Conservation (phyloP, 257 asterid species). For the Solanum appendiculatum region DNA sequence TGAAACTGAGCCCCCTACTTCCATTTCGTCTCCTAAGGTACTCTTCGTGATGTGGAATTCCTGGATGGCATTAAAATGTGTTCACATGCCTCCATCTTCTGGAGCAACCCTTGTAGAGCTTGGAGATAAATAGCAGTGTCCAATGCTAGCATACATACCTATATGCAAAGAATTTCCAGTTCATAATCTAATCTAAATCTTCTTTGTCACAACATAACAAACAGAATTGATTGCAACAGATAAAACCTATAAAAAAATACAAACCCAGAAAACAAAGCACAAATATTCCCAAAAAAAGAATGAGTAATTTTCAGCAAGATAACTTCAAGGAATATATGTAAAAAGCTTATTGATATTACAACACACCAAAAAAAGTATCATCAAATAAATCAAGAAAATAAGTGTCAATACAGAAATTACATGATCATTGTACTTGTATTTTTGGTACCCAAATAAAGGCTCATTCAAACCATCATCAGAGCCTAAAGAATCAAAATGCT, state of each 20-base stretch:
- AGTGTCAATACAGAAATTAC: neutral
- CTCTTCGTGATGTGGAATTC: neutral
- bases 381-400: neutral
- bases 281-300: neutral
- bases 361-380: neutral
- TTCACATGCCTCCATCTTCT: neutral
- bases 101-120: neutral
- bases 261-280: neutral
- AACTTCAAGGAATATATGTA: neutral
- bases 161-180: neutral
- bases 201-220: neutral
- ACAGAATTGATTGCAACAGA: neutral
- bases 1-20: neutral
- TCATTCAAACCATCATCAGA: neutral
- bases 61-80: neutral
- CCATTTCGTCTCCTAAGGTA: neutral
- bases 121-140: neutral
- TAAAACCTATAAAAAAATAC: neutral
- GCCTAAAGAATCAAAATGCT: neutral
- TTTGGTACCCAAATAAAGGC: neutral
- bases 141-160: neutral
- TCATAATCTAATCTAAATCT: neutral
- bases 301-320: neutral
- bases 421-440: neutral
- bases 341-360: neutral